Conservation (phyloP, 2,329 filamentous ascomycete genomes). For the Mariannaea sp. region DNA sequence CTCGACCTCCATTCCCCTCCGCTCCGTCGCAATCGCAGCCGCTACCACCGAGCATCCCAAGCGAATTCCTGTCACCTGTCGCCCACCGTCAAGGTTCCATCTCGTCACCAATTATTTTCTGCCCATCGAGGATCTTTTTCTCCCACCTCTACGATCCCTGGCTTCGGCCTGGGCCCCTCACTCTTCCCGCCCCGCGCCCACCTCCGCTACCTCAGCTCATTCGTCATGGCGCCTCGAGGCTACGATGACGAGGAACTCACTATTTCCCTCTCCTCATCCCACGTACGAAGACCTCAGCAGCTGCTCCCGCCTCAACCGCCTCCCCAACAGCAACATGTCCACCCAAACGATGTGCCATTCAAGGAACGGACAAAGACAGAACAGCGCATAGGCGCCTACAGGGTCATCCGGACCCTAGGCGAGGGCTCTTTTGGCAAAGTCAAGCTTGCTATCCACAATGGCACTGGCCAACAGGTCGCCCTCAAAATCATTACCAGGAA, state of each 20-base stretch:
- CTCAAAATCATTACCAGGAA: conserved; percentile 97
- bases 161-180: conserved; percentile 26
- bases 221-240: conserved; percentile 56
- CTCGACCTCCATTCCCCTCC: not conserved
- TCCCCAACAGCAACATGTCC: conserved; percentile 33
- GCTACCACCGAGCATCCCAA: not conserved
- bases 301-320: conserved; percentile 39
- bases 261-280: conserved; percentile 71
- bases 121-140: conserved; percentile 21
- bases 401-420: conserved; percentile 85
- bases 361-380: conserved; percentile 65
- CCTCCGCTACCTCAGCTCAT: conserved; percentile 8
- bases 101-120: not conserved
- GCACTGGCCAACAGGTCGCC: conserved; percentile 92
- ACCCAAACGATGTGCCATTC: conserved; percentile 42
- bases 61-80: not conserved
- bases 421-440: conserved; percentile 99
- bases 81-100: no score
- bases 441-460: conserved; percentile 90
- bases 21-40: not conserved
- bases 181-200: conserved; percentile 45
- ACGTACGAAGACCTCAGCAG: conserved; percentile 59
- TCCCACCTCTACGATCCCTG: conserved; percentile 18
- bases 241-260: conserved; percentile 85
- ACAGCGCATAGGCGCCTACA: conserved; percentile 90